Conservation (phyloP, 495 filamentous ascomycete genomes). For the Trichoderma parareesei region DNA sequence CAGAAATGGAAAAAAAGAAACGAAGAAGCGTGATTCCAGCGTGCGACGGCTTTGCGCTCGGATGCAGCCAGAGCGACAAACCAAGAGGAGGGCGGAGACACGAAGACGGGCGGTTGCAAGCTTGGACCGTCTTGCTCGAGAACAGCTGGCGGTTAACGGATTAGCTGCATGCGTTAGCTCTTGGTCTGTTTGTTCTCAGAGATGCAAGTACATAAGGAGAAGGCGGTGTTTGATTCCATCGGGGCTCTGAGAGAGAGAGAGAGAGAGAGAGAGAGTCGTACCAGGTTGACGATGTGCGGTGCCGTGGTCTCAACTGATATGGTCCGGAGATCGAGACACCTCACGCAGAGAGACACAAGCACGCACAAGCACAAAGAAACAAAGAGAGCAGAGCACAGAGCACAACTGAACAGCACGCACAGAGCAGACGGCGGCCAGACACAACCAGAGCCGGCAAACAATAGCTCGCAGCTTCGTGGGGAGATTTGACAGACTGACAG, state of each 20-base stretch:
- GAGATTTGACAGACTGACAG: background rate
- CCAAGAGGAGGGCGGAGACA: background rate
- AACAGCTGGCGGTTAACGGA: background rate
- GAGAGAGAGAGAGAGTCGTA: no score
- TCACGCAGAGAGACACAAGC: no score
- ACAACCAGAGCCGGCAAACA: background rate
- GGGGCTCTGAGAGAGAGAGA: no score
- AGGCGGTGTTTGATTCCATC: no score
- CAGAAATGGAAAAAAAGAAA: background rate
- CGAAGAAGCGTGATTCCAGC: background rate
- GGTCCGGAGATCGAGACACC: no score
- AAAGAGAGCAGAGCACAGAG: background rate
- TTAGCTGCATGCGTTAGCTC: background rate
- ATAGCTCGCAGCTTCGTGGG: background rate
- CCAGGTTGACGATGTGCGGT: no score
- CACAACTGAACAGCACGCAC: background rate
- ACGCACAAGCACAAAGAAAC: background rate
- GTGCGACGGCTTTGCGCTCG: constrained; percentile 1
- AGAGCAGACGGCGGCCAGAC: background rate
- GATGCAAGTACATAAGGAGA: background rate
- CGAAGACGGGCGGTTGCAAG: background rate
- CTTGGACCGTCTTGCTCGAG: background rate
- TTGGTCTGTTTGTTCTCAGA: background rate
- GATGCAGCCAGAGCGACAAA: background rate
- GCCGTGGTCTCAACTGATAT: no score